Conservation (phyloP, 2,329 filamentous ascomycete species). For the Nothophaeocryptopus gaeumannii region DNA sequence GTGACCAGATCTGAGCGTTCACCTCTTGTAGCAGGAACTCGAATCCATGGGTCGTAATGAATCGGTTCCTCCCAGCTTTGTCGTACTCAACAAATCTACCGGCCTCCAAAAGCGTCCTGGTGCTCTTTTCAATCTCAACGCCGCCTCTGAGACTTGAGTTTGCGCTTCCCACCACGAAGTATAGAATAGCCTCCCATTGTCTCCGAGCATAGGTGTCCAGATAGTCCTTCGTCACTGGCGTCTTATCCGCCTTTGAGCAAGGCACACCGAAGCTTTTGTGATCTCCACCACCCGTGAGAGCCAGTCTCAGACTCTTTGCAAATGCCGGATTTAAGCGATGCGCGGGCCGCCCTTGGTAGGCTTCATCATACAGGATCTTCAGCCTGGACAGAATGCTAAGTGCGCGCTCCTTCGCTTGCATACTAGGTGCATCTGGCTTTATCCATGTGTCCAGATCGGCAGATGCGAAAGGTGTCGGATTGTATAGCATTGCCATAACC, state of each 20-base stretch:
- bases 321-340: constrained; percentile 81
- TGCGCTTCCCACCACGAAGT: constrained; percentile 83
- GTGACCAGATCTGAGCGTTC: constrained; percentile 95
- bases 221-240: constrained; percentile 65
- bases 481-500: constrained; percentile 92
- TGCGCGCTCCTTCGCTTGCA: constrained; percentile 71
- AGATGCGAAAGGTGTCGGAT: constrained; percentile 75
- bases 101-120: constrained; percentile 77
- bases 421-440: constrained; percentile 53
- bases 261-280: constrained; percentile 90
- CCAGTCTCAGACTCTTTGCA: constrained; percentile 75
- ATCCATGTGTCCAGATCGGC: constrained; percentile 84
- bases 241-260: constrained; percentile 61
- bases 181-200: constrained; percentile 94
- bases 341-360: constrained; percentile 61
- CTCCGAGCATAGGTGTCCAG: constrained; percentile 81
- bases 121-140: constrained; percentile 60
- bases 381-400: constrained; percentile 76
- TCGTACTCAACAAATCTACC: constrained; percentile 71
- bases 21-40: constrained; percentile 92
- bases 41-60: constrained; percentile 89
- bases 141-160: constrained; percentile 52
- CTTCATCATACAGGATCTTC: constrained; percentile 74
- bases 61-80: constrained; percentile 39
- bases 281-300: constrained; percentile 74